These are phyloP conservation scores for Pyrus communis DNA, from an alignment of 306 rosid genomes.

Conservation along the genomic window DNA sequence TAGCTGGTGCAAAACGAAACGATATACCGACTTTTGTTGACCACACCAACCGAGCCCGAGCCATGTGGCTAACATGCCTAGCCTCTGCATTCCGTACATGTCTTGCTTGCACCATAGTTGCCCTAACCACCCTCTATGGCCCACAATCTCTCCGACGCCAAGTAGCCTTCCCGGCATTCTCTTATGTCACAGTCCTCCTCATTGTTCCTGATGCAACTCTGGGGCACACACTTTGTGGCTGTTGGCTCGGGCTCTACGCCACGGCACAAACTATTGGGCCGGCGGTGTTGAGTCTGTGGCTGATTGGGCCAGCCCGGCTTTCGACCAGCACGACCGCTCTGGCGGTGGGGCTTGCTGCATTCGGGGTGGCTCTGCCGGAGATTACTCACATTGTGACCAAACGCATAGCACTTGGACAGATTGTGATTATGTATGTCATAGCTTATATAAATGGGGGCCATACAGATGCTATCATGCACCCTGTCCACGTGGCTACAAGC, in stretches of 20 bases:
- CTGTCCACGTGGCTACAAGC: conserved; percentile 51
- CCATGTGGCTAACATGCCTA: conserved; percentile 42
- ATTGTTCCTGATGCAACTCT: conserved; percentile 44
- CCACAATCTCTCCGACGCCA: conserved; percentile 34
- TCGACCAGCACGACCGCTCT: conserved; percentile 27
- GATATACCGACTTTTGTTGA: conserved; percentile 7
- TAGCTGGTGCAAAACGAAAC: neutral
- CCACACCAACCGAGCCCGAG: conserved; percentile 12
- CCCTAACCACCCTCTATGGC: conserved; percentile 39
- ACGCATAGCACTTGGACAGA: conserved; percentile 57
- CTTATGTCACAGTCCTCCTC: conserved; percentile 55
- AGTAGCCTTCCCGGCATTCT: conserved; percentile 57
- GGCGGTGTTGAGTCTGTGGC: conserved; percentile 44
- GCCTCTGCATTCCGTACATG: conserved; percentile 48
- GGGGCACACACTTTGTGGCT: conserved; percentile 47
- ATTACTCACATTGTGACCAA: conserved; percentile 44
- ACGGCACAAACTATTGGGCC: conserved; percentile 44
- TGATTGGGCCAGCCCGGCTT: conserved; percentile 34
- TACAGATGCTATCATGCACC: conserved; percentile 49
- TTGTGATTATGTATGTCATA: conserved; percentile 45
- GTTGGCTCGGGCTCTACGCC: conserved; percentile 48
- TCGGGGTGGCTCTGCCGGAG: conserved; percentile 50
- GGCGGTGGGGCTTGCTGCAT: conserved; percentile 45
- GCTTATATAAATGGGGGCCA: conserved; percentile 35
- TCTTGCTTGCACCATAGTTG: conserved; percentile 55